These are phyloP conservation scores for Diospyros kaki DNA, from an alignment of 148 eudicot species.

Conservation along the genomic window DNA sequence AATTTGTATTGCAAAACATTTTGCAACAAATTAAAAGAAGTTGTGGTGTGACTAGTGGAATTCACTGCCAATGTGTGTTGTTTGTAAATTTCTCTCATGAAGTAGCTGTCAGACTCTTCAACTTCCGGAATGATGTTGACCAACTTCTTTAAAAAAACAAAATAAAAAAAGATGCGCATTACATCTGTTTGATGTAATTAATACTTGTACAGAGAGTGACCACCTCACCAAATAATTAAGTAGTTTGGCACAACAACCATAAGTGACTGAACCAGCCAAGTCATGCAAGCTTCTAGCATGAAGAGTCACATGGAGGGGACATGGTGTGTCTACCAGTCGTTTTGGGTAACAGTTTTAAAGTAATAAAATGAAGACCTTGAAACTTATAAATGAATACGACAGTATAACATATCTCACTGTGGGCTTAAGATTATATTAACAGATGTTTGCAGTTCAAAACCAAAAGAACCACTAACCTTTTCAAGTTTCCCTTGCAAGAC, in stretches of 20 bases:
- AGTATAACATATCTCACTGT: too few relatives aligned
- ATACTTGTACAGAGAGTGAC: background rate
- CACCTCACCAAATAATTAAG: background rate
- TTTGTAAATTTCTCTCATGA: too few relatives aligned
- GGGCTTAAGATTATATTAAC: background rate
- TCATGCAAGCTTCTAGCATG: background rate
- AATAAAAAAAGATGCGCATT: background rate
- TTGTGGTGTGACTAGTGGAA: too few relatives aligned
- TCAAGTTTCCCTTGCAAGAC: conserved; percentile 27
- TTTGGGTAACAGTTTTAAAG: too few relatives aligned
- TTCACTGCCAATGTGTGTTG: too few relatives aligned
- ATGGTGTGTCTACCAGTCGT: too few relatives aligned
- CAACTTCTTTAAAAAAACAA: background rate
- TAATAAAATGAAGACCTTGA: background rate
- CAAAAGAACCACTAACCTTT: conserved; percentile 12
- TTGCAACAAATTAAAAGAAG: too few relatives aligned
- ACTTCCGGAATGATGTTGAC: background rate
- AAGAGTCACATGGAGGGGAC: background rate
- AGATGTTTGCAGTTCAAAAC: background rate
- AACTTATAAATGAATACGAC: background rate
- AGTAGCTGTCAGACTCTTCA: background rate
- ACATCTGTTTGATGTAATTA: background rate
- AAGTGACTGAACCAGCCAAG: background rate
- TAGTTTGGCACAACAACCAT: background rate
- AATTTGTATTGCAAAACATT: too few relatives aligned